Evolutionary conservation across 352 stramenopile species (phyloP).

Genomic region (Phytopythium oedochilum): DNA sequence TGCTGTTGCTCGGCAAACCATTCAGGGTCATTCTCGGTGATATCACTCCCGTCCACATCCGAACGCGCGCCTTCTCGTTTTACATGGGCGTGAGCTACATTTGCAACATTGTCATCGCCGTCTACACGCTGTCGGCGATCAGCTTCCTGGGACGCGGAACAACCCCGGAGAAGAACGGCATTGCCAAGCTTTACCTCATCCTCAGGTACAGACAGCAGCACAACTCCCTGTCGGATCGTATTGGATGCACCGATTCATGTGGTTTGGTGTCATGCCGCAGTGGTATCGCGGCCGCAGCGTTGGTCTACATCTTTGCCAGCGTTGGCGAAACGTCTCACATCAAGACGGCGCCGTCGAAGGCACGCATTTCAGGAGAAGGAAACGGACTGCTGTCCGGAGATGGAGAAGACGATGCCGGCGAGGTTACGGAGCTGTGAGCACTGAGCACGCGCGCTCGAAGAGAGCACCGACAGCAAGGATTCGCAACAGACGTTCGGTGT

Average conservation of each 20-base stretch:
- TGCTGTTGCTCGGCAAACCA: background rate
- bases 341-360: constrained; percentile 21
- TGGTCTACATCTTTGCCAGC: constrained; percentile 45
- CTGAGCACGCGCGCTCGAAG: background rate
- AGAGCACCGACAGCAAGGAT: constrained; percentile 2
- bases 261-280: constrained; percentile 8
- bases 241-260: too few species aligned
- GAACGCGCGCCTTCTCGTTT: constrained; percentile 74
- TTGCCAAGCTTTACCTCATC: constrained; percentile 85
- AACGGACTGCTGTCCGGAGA: constrained; percentile 36
- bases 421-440: constrained; percentile 5
- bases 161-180: constrained; percentile 76
- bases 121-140: constrained; percentile 78
- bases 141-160: constrained; percentile 51
- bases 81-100: constrained; percentile 86
- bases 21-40: constrained; percentile 85
- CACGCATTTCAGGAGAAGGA: constrained; percentile 21
- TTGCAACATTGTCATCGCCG: constrained; percentile 79
- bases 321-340: constrained; percentile 63
- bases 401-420: constrained; percentile 10
- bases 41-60: constrained; percentile 85
- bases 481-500: too few species aligned
- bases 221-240: background rate
- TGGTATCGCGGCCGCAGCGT: constrained; percentile 27
- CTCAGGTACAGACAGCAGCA: constrained; percentile 39